phyloP scores from a whole-genome alignment of 495 filamentous ascomycete species.

The Xanthoparmelia taractica region DNA sequence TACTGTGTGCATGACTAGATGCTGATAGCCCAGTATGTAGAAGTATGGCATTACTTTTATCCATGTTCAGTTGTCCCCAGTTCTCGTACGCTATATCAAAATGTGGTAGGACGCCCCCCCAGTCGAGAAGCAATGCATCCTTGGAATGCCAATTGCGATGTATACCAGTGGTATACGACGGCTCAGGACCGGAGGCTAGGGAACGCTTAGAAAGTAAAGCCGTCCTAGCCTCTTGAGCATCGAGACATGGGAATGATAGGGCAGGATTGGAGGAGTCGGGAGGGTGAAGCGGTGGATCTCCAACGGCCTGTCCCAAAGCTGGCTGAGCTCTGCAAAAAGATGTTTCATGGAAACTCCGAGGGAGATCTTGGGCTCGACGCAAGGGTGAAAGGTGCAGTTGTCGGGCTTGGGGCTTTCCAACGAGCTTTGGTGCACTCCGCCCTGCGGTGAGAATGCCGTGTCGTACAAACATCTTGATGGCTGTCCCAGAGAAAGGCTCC shows the following conservation, averaged over 20 bases:
- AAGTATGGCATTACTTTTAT: slow-evolving; percentile 83
- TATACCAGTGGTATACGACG: slow-evolving; percentile 81
- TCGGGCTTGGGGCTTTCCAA: slow-evolving; percentile 16
- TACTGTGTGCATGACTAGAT: slow-evolving; percentile 92
- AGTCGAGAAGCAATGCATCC: slow-evolving; percentile 77
- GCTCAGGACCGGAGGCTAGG: slow-evolving; percentile 74
- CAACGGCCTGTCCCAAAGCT: slow-evolving; percentile 23
- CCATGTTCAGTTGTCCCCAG: slow-evolving; percentile 76
- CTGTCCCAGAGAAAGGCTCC: neutral
- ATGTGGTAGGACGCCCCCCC: slow-evolving; percentile 79
- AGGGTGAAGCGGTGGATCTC: slow-evolving; percentile 12
- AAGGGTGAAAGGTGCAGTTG: slow-evolving; percentile 22
- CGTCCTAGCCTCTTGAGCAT: slow-evolving; percentile 77
- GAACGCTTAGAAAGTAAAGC: slow-evolving; percentile 67
- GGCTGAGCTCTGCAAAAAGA: slow-evolving; percentile 31
- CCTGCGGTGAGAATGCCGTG: slow-evolving; percentile 6
- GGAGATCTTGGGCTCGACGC: slow-evolving; percentile 12
- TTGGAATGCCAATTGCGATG: slow-evolving; percentile 67
- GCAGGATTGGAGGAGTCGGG: slow-evolving; percentile 70
- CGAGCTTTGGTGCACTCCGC: neutral
- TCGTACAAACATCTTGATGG: slow-evolving; percentile 13
- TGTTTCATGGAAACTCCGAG: slow-evolving; percentile 27
- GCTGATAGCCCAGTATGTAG: slow-evolving; percentile 92
- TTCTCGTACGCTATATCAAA: slow-evolving; percentile 91
- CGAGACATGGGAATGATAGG: slow-evolving; percentile 91